Evolutionary conservation across 1,284 basidiomycete genomes (phyloP).

Genomic region (Austroboletus niveus): DNA sequence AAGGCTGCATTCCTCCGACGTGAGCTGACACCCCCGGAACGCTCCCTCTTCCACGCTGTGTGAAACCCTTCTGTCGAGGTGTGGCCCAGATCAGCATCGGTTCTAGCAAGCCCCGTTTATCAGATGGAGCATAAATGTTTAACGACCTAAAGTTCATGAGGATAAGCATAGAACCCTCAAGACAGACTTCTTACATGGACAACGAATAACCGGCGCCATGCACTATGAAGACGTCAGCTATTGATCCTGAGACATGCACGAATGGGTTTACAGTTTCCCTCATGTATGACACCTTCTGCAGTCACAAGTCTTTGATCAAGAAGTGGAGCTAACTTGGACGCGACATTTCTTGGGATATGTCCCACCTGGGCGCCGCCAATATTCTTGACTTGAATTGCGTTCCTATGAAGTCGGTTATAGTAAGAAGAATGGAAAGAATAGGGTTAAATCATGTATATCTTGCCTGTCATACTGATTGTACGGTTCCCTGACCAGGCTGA

Average conservation of each 20-base stretch:
- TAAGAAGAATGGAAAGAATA: neutral
- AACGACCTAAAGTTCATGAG: slow-evolving; percentile 47
- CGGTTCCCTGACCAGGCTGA: slow-evolving; percentile 70
- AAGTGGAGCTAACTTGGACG: slow-evolving; percentile 61
- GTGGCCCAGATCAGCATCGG: slow-evolving; percentile 73
- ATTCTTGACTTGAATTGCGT: slow-evolving; percentile 79
- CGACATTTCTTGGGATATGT: slow-evolving; percentile 68
- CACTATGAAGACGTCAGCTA: slow-evolving; percentile 36
- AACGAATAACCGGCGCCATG: slow-evolving; percentile 51
- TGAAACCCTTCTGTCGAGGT: slow-evolving; percentile 60
- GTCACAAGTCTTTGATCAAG: slow-evolving; percentile 63
- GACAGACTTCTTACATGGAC: slow-evolving; percentile 47
- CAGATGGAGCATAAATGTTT: slow-evolving; percentile 66
- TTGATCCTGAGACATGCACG: neutral
- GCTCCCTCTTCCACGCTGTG: slow-evolving; percentile 24
- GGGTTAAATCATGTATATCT: slow-evolving; percentile 8
- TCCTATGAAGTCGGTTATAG: slow-evolving; percentile 38
- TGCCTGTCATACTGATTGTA: slow-evolving; percentile 67
- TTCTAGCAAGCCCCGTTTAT: slow-evolving; percentile 61
- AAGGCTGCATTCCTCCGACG: neutral
- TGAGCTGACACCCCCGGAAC: slow-evolving; percentile 17
- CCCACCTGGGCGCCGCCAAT: slow-evolving; percentile 74
- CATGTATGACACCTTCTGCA: slow-evolving; percentile 74
- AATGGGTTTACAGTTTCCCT: slow-evolving; percentile 63
- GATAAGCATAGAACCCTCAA: slow-evolving; percentile 5